Base-by-base conservation (phyloP, 176 grass and related monocot species). In the Alloteropsis semialata region DNA sequence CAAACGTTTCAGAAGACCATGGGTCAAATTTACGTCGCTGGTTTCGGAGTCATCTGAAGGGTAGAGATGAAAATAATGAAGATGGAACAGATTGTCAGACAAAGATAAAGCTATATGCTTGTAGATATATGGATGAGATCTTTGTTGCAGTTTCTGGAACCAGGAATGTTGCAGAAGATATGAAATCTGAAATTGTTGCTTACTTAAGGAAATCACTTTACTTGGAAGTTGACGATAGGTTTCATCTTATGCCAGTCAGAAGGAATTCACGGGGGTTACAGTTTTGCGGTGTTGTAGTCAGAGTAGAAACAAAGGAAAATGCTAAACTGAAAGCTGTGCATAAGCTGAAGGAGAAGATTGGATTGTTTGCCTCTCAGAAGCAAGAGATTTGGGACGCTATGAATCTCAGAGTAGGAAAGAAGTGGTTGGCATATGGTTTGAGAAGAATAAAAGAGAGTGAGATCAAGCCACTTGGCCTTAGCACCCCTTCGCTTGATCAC, bases 41-140 rank as follows among this genome's bases (percentile, higher is more conserved):
- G 92, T 94, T 98, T 74, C 87, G 87, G 65, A 93, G 88, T 77
- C 95, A 98, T 71, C 57, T 95, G 42, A 95, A 93, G 80, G 90
- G 71, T 1, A 83, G 19, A 50, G 67, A 85, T 81, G 77, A 85
- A 69, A 88, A 63, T 10, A 76, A 15, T 57, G 57, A 57, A 7
- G 50, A 84, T 11, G 72, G 67, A 89, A 75, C 28, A 51, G 69
- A 78, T 36, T 42, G 12, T 86, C 70, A 22, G 68, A 46, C 48
- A 59, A 87, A 84, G 71, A 78, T 69, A 75, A 92, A 60, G 83
- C 27, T 98, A 36, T 69, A 87, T n/a, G 79, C 90, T 75, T 98
- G 92, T 67, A 94, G 95, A 85, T 98, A 92, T 61, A 95, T 94
- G 92, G 95, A 98, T 84, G 95, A 95, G 75, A 91, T 98, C 75